Percentiles rank a stretch among this genome's conserved stretches.
Conservation (phyloP, 1,284 basidiomycete genomes). For the Takashimella tepidaria region DNA sequence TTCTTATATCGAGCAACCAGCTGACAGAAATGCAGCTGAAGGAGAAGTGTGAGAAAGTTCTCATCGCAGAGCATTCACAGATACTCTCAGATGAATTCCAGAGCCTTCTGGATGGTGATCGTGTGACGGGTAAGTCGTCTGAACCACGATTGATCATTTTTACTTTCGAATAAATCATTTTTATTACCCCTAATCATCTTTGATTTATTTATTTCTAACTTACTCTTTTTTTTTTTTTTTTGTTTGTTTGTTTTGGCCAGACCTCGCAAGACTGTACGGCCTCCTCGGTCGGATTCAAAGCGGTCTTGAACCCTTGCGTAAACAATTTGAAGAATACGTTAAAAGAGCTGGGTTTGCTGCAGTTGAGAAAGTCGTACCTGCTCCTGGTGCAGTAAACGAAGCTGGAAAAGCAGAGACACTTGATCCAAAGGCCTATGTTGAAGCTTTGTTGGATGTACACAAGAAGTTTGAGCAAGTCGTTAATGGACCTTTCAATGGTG, state of each 20-base stretch:
- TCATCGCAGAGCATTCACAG: conserved; percentile 82
- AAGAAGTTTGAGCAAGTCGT: conserved; percentile 89
- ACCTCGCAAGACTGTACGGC: conserved; percentile 91
- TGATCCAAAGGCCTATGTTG: conserved; percentile 87
- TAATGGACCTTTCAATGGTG: conserved; percentile 81
- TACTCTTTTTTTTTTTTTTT: too few relatives aligned
- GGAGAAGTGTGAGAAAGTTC: conserved; percentile 83
- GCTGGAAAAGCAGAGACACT: conserved; percentile 59
- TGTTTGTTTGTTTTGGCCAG: too few relatives aligned
- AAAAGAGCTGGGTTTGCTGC: conserved; percentile 81
- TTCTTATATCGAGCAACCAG: background rate
- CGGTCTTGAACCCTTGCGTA: conserved; percentile 85
- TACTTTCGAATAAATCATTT: too few relatives aligned
- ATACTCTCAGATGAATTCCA: conserved; percentile 96
- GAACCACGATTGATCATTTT: too few relatives aligned
- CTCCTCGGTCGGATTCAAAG: conserved; percentile 82
- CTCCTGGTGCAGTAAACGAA: conserved; percentile 56
- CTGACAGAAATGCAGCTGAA: conserved; percentile 56
- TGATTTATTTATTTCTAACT: too few relatives aligned
- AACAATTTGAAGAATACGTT: conserved; percentile 91
- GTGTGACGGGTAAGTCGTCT: conserved; percentile 61
- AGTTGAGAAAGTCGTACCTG: conserved; percentile 65
- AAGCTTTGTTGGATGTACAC: conserved; percentile 86
- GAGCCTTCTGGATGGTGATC: conserved; percentile 82
- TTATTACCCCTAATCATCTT: too few relatives aligned